Evolutionary conservation across 768 basidiomycete species (phyloP).

Genomic region (Artomyces pyxidatus): DNA sequence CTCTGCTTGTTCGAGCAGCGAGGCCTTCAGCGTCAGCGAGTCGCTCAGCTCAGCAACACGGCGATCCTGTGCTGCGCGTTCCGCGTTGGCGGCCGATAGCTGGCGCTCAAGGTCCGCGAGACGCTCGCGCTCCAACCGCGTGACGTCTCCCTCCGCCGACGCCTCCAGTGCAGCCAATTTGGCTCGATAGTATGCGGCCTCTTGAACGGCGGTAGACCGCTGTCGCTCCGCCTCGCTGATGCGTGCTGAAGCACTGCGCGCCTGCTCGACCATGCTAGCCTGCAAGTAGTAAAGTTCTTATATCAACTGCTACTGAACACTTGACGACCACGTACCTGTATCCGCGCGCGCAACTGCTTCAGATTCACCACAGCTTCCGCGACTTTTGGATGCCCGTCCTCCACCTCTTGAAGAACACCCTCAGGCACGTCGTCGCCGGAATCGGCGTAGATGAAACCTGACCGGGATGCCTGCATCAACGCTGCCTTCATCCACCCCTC

Average conservation of each 20-base stretch:
- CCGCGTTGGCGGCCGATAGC: slow-evolving; percentile 50
- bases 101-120: slow-evolving; percentile 66
- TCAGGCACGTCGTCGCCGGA: slow-evolving; percentile 29
- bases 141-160: slow-evolving; percentile 52
- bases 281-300: slow-evolving; percentile 22
- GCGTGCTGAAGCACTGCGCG: slow-evolving; percentile 66
- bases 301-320: neutral
- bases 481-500: slow-evolving; percentile 84
- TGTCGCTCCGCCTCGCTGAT: slow-evolving; percentile 73
- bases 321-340: slow-evolving; percentile 56
- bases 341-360: slow-evolving; percentile 80
- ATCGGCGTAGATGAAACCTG: slow-evolving; percentile 65
- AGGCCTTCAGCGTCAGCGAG: slow-evolving; percentile 68
- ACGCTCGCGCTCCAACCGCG: slow-evolving; percentile 73
- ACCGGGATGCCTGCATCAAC: slow-evolving; percentile 60
- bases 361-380: slow-evolving; percentile 71
- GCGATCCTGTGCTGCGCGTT: slow-evolving; percentile 58
- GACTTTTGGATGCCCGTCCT: slow-evolving; percentile 44
- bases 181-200: slow-evolving; percentile 92
- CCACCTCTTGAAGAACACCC: slow-evolving; percentile 25
- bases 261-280: slow-evolving; percentile 71
- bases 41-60: slow-evolving; percentile 67
- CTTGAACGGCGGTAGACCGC: slow-evolving; percentile 75
- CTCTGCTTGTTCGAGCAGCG: slow-evolving; percentile 70
- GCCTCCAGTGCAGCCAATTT: slow-evolving; percentile 85